phyloP scores from a whole-genome alignment of 768 basidiomycete genomes.

The Hygrocybe punicea region DNA sequence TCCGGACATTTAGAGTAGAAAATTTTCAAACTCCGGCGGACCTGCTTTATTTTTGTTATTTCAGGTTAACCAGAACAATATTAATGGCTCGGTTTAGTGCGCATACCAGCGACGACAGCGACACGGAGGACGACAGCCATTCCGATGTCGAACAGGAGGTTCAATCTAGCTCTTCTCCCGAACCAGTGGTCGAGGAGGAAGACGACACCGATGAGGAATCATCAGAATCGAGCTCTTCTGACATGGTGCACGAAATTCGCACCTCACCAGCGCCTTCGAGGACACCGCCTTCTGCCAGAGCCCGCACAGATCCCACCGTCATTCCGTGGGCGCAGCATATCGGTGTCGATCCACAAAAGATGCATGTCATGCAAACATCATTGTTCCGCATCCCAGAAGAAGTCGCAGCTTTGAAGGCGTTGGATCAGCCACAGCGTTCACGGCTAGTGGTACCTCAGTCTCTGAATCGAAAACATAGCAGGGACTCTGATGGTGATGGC shows the following conservation, averaged over 20 bases:
- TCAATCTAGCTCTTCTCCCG: neutral
- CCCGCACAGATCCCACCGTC: slow-evolving; percentile 45
- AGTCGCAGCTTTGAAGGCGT: slow-evolving; percentile 57
- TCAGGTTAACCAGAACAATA: no score
- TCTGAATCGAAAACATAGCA: slow-evolving; percentile 66
- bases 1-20: no score
- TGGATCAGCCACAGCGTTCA: slow-evolving; percentile 33
- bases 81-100: no score
- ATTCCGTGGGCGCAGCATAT: slow-evolving; percentile 71
- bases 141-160: no score
- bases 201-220: no score
- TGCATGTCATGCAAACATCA: slow-evolving; percentile 92
- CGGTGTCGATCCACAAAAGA: slow-evolving; percentile 80
- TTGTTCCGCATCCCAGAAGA: slow-evolving; percentile 78
- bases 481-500: slow-evolving; percentile 74
- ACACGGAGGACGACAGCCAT: no score
- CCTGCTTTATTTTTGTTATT: no score
- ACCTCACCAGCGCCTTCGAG: neutral
- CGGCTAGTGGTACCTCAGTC: slow-evolving; percentile 32
- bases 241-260: neutral
- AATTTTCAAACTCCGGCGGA: no score
- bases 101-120: no score
- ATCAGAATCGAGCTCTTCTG: no score
- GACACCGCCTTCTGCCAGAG: slow-evolving; percentile 11
- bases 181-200: neutral